These are phyloP conservation scores for Bidens hawaiensis DNA, from an alignment of 140 eudicot species.

Conservation along the genomic window DNA sequence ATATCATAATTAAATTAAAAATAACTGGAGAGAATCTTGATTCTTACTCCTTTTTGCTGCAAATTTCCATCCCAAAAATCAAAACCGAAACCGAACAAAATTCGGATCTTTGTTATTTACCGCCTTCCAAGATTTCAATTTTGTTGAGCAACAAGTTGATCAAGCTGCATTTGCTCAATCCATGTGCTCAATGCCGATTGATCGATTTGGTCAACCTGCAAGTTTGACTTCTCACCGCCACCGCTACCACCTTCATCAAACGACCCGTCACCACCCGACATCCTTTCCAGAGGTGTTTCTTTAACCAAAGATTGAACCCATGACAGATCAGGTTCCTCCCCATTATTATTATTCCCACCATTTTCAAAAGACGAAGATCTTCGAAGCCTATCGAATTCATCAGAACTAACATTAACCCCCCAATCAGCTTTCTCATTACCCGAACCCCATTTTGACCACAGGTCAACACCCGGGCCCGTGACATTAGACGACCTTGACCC, in stretches of 20 bases:
- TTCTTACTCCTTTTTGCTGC: conserved; percentile 19
- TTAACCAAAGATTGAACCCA: conserved; percentile 92
- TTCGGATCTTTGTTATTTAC: conserved; percentile 38
- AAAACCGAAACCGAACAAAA: conserved; percentile 24
- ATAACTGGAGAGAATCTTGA: conserved; percentile 22
- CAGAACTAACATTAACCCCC: conserved; percentile 38
- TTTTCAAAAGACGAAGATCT: conserved; percentile 65
- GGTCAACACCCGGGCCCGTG: conserved; percentile 36
- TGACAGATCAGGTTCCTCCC: conserved; percentile 86
- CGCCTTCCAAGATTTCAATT: conserved; percentile 28
- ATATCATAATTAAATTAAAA: conserved; percentile 29
- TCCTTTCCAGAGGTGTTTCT: conserved; percentile 61
- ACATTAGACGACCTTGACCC: conserved; percentile 46
- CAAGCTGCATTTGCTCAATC: conserved; percentile 89
- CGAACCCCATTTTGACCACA: conserved; percentile 63
- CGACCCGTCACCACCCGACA: conserved; percentile 15
- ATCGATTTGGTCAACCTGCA: conserved; percentile 42
- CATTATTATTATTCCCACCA: conserved; percentile 42
- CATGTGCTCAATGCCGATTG: conserved; percentile 55
- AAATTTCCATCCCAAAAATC: conserved; percentile 22
- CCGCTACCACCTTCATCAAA: conserved; percentile 6
- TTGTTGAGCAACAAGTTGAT: conserved; percentile 61
- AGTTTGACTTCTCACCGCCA: conserved; percentile 17
- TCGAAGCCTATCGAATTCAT: conserved; percentile 49
- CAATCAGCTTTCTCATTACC: conserved; percentile 57